phyloP scores from a whole-genome alignment of 2,329 filamentous ascomycete genomes.

The Trichoderma sp. region DNA sequence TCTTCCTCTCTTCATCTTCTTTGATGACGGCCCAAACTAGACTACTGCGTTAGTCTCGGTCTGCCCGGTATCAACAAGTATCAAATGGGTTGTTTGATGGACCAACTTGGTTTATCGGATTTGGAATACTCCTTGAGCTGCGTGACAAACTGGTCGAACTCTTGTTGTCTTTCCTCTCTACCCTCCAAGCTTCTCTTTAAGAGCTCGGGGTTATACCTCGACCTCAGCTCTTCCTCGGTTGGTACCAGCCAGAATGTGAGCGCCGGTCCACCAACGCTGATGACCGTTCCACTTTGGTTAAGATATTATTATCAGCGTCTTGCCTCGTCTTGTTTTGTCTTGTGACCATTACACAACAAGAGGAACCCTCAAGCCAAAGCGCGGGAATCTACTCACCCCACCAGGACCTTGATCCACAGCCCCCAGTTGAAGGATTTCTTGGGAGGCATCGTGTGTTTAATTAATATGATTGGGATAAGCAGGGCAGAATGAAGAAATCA shows the following conservation, averaged over 20 bases:
- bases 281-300: constrained; percentile 59
- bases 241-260: constrained; percentile 78
- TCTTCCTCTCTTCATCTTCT: constrained; percentile 46
- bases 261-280: constrained; percentile 81
- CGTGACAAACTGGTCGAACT: constrained; percentile 84
- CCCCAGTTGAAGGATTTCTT: constrained; percentile 54
- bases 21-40: constrained; percentile 53
- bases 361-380: neutral
- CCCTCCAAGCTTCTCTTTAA: constrained; percentile 82
- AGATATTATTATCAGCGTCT: constrained; percentile 19
- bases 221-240: constrained; percentile 87
- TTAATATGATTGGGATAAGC: neutral
- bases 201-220: constrained; percentile 92
- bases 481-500: neutral
- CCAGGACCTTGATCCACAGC: constrained; percentile 67
- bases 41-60: constrained; percentile 19
- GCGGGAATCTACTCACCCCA: constrained; percentile 52
- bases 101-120: constrained; percentile 85
- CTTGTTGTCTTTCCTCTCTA: constrained; percentile 71
- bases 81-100: neutral
- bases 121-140: constrained; percentile 86
- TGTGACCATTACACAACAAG: neutral
- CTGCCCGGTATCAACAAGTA: neutral
- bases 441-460: constrained; percentile 31
- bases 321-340: constrained; percentile 5